These are phyloP conservation scores for Calonectria montana DNA, from an alignment of 2,329 filamentous ascomycete species.

Conservation along the genomic window DNA sequence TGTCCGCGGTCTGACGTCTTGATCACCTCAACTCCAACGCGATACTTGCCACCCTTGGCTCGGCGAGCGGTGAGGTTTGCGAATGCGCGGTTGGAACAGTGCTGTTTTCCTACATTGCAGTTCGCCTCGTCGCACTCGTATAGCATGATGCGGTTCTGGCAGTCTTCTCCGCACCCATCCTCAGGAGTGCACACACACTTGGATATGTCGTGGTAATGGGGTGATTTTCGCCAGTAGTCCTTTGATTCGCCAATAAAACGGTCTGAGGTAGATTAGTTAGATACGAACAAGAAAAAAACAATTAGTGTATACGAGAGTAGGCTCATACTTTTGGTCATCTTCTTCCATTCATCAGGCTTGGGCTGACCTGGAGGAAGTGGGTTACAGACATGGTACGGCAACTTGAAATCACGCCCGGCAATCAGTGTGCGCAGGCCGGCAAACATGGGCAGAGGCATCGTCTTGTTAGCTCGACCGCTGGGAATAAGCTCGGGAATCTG, in stretches of 20 bases:
- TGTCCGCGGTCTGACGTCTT: slow-evolving; percentile 91
- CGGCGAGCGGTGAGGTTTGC: slow-evolving; percentile 80
- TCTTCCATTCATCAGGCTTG: slow-evolving; percentile 93
- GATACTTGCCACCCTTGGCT: slow-evolving; percentile 84
- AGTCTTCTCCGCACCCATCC: slow-evolving; percentile 87
- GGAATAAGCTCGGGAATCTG: slow-evolving; percentile 59
- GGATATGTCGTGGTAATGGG: slow-evolving; percentile 77
- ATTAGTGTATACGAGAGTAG: slow-evolving; percentile 23
- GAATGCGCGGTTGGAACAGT: slow-evolving; percentile 90
- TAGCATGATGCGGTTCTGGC: slow-evolving; percentile 95
- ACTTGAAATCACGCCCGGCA: slow-evolving; percentile 82
- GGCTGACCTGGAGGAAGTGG: slow-evolving; percentile 87
- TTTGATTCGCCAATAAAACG: slow-evolving; percentile 89
- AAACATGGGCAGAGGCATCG: slow-evolving; percentile 83
- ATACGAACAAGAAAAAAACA: background rate
- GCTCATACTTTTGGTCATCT: slow-evolving; percentile 86
- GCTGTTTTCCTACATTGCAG: slow-evolving; percentile 79
- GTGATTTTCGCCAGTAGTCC: slow-evolving; percentile 83
- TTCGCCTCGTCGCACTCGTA: slow-evolving; percentile 96
- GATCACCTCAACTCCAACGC: slow-evolving; percentile 94
- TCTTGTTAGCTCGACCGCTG: slow-evolving; percentile 62
- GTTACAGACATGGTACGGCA: slow-evolving; percentile 91
- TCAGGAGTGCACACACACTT: slow-evolving; percentile 83
- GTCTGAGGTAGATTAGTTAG: slow-evolving; percentile 65
- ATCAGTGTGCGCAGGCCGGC: slow-evolving; percentile 78